These are phyloP conservation scores for Thelonectria olida DNA, from an alignment of 2,329 filamentous ascomycete species.

Conservation along the genomic window DNA sequence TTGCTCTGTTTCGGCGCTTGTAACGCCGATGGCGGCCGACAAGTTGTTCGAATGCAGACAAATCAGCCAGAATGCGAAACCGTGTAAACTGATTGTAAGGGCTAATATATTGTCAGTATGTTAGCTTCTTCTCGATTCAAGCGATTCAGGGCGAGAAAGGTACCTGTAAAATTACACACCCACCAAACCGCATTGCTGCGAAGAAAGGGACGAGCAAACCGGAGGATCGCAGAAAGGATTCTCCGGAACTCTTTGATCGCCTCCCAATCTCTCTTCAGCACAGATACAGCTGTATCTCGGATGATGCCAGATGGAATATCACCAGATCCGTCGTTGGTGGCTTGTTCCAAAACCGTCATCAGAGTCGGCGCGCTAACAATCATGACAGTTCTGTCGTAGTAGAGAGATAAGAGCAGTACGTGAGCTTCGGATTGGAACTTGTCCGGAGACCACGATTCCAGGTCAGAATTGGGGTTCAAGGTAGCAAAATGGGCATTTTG, in stretches of 20 bases:
- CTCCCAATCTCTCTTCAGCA: constrained; percentile 34
- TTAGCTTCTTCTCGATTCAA: not conserved
- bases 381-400: constrained; percentile 15
- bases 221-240: constrained; percentile 28
- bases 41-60: constrained; percentile 21
- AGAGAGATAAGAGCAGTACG: constrained; percentile 9
- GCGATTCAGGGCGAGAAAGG: not conserved
- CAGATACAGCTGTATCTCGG: constrained; percentile 24
- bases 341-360: constrained; percentile 28
- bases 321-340: constrained; percentile 10
- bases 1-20: constrained; percentile 20
- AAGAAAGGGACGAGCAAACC: constrained; percentile 32
- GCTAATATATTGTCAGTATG: constrained; percentile 21
- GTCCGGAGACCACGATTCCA: constrained; percentile 8
- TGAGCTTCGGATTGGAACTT: constrained; percentile 13
- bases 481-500: constrained; percentile 14
- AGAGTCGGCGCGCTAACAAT: constrained; percentile 17
- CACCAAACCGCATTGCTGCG: constrained; percentile 42
- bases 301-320: constrained; percentile 19
- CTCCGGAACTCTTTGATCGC: constrained; percentile 31
- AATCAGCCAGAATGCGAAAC: constrained; percentile 40
- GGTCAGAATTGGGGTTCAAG: not conserved
- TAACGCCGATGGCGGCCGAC: constrained; percentile 10
- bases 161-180: constrained; percentile 45
- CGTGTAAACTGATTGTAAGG: constrained; percentile 40